phyloP scores from a whole-genome alignment of 495 filamentous ascomycete genomes.

The Lasiosphaeria ovina region DNA sequence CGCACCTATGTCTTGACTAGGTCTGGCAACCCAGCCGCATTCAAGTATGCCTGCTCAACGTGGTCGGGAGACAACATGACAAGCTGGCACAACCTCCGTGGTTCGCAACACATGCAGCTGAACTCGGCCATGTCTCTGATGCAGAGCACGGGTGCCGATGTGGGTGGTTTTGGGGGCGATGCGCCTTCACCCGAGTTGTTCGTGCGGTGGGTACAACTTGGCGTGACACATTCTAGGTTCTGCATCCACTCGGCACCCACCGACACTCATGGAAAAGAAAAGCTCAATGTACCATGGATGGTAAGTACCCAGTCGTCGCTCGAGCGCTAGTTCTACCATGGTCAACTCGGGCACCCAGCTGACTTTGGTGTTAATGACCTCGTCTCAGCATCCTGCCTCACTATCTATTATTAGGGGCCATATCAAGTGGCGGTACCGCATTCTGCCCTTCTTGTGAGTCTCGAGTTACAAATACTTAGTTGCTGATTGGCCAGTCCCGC shows the following conservation, averaged over 20 bases:
- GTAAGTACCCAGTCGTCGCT: not conserved
- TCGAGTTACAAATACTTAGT: slow-evolving; percentile 56
- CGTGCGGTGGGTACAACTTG: slow-evolving; percentile 68
- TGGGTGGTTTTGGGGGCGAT: slow-evolving; percentile 70
- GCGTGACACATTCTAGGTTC: slow-evolving; percentile 25
- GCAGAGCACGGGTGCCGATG: slow-evolving; percentile 68
- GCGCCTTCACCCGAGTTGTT: slow-evolving; percentile 67
- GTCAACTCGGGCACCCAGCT: not conserved
- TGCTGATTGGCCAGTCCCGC: slow-evolving; percentile 51
- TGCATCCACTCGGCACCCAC: slow-evolving; percentile 63
- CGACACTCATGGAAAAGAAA: slow-evolving; percentile 56
- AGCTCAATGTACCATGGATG: slow-evolving; percentile 74
- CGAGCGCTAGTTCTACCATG: not conserved
- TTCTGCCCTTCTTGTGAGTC: slow-evolving; percentile 67
- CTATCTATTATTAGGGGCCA: slow-evolving; percentile 56
- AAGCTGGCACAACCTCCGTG: slow-evolving; percentile 67
- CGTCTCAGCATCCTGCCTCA: slow-evolving; percentile 53
- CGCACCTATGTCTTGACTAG: slow-evolving; percentile 66
- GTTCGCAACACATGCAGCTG: slow-evolving; percentile 62
- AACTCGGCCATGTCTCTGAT: slow-evolving; percentile 65
- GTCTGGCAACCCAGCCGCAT: slow-evolving; percentile 65
- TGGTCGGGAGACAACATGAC: slow-evolving; percentile 69
- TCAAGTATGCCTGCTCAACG: slow-evolving; percentile 62
- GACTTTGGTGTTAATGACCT: not conserved
- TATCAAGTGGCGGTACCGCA: slow-evolving; percentile 66